These are phyloP conservation scores for Haplosporangium gracile DNA, from an alignment of 192 early-diverging fungal genomes.

Conservation along the genomic window DNA sequence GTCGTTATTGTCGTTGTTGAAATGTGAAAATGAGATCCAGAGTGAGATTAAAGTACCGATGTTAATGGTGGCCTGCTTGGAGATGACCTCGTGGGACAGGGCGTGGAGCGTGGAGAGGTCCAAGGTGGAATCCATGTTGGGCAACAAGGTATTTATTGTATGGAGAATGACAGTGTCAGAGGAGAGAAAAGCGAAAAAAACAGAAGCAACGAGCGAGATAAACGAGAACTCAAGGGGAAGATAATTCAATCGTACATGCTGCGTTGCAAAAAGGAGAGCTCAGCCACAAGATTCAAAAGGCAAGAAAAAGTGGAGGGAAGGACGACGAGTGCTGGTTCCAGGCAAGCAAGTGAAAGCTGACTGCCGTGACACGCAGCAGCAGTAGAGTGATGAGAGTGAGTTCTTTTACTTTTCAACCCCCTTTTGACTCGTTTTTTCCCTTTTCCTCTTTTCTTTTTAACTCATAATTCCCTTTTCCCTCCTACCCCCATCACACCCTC, in stretches of 20 bases:
- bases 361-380: no score
- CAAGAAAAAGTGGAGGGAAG: neutral
- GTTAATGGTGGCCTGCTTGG: constrained; percentile 98
- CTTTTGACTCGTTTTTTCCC: neutral
- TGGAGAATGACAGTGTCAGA: constrained; percentile 16
- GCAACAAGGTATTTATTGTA: neutral
- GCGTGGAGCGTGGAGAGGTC: constrained; percentile 72
- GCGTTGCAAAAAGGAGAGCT: neutral
- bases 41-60: constrained; percentile 76
- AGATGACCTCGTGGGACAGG: constrained; percentile 95
- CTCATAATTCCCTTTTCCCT: neutral
- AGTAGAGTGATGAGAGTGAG: no score
- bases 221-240: neutral
- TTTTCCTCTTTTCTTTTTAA: neutral
- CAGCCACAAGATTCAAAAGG: neutral
- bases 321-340: neutral
- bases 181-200: constrained; percentile 6
- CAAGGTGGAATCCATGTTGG: constrained; percentile 45
- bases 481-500: neutral
- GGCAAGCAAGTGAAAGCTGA: neutral
- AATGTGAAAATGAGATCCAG: no score
- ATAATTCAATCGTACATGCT: neutral
- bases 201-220: neutral
- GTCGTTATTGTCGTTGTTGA: neutral
- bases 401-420: neutral